Evolutionary conservation across 495 filamentous ascomycete species (phyloP).

Genomic region (Aspergillus cristatus): DNA sequence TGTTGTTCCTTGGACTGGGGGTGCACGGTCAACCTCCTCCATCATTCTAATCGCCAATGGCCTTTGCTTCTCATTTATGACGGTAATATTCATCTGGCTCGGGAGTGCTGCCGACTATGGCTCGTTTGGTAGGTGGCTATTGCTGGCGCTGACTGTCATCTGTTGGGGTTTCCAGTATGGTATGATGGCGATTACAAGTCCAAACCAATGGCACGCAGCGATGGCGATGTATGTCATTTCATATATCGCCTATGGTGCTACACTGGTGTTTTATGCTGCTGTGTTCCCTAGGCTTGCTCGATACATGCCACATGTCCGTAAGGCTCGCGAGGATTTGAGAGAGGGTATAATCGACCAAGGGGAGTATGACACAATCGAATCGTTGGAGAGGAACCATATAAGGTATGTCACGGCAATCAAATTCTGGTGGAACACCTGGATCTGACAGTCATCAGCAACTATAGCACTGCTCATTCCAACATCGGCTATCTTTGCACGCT

Average conservation of each 20-base stretch:
- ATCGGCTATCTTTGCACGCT: conserved; percentile 39
- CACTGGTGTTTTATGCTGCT: conserved; percentile 41
- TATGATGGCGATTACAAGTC: conserved; percentile 34
- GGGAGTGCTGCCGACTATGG: conserved; percentile 43
- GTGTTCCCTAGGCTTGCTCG: conserved; percentile 38
- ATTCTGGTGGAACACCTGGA: conserved; percentile 8
- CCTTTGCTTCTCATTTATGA: conserved; percentile 43
- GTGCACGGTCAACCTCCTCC: conserved; percentile 34
- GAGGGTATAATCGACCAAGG: conserved; percentile 31
- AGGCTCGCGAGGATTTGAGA: conserved; percentile 34
- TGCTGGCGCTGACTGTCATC: conserved; percentile 35
- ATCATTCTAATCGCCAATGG: conserved; percentile 42
- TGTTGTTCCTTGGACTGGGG: conserved; percentile 37
- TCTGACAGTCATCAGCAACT: conserved; percentile 19
- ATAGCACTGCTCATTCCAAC: conserved; percentile 43
- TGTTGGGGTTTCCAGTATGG: conserved; percentile 42
- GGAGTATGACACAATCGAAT: conserved; percentile 40
- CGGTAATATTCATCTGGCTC: conserved; percentile 39
- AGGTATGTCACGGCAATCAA: conserved; percentile 14
- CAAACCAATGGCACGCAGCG: conserved; percentile 38
- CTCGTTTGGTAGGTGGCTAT: conserved; percentile 40
- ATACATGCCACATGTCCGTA: conserved; percentile 40
- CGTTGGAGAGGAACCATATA: conserved; percentile 40
- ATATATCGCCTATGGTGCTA: conserved; percentile 40
- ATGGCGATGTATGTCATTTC: conserved; percentile 41